Base-by-base conservation (phyloP, 371 early-diverging fungal species). In the Rhizopus microsporus region DNA sequence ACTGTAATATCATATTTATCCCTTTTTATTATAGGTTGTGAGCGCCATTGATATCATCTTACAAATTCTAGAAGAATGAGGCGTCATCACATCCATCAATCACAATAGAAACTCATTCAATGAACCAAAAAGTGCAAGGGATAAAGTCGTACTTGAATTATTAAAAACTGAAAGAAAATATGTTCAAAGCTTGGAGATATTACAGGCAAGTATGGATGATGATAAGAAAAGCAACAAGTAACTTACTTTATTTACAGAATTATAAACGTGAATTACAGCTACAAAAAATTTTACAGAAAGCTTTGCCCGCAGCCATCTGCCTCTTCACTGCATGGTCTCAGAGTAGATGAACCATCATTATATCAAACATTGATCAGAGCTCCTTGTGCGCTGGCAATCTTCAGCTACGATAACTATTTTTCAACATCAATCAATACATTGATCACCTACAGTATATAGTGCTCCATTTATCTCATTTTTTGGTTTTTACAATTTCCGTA, bases 121-220 rank as follows among this genome's bases (percentile, higher is more conserved):
- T 60, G 77, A 80, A 17, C 88, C 92, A 12, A 86, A 83, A 56
- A 88, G 89, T 70, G 88, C 93, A 74, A 88, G 95, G 16, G 90
- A 93, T 61, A 88, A 88, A 62, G 83, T 94, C 17, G 85, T 98
- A 33, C 78, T 84, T 30, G 99, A 98, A 72, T 68, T 97, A 47
- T 74, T 98, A 40, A 90, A 93, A 65, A 97, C 98, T 0, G 99
- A 98, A 73, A 83, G 97, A 29, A 88, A 85, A 66, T 97, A 94
- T 77, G 92, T 96, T 12, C 83, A 86, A 51, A 93, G 94, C 65
- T 74, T 97, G 55, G 96, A 96, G 75, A 84, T 78, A 60, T 80
- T 97, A 42, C 92, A 89, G 72, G 90, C 69, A 68, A 59, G 62
- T 23, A 2, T 23, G 2, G 23, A 23, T 23, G 23, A 23, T 23